Evolutionary conservation across 257 asterid genomes (phyloP), one percentile per base, ranked within the genome.

Genomic region (Solanum acaule): DNA sequence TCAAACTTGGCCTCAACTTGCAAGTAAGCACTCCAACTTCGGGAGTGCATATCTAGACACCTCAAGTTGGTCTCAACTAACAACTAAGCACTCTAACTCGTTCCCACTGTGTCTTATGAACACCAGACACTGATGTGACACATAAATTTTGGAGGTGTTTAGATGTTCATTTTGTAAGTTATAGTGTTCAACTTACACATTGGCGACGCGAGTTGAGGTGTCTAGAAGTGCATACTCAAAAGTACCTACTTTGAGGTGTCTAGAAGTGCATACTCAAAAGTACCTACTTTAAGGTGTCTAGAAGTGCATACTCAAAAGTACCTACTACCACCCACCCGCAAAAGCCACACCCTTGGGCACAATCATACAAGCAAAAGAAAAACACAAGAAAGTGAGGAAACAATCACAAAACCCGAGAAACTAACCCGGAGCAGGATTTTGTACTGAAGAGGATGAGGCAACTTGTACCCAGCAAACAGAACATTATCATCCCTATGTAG

Each of bases 361-460:
- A 37, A 59, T 31, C n/a, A 35, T 7, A 16, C 10, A 37, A 52
- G 63, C 63, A 18, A 56, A 56, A 56, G n/a, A 76, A 78, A 56
- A 71, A 42, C 25, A 85, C n/a, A 34, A 61, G 0, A 87, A 35
- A 11, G 12, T 27, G 5, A 38, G 67, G 27, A 82, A 56, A 68
- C 38, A 38, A 82, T 56, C 10, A 83, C 7, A 56, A 83, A 40
- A 73, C 76, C 56, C 14, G 11, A 79, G 52, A 56, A 8, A 93
- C 99, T 84, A 40, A 96, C 98, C 97, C 99, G 92, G 18, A 96
- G 86, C 15, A 93, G 85, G n/a, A 96, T 95, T 90, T 95, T 94
- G 94, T 96, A 96, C 95, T 95, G 96, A 56, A 96, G 99, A n/a
- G 99, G 99, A 83, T 96, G 98, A 56, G 98, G 99, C 90, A 96